Base-by-base conservation (phyloP, 2,329 filamentous ascomycete species). In the Penicillium palitans region DNA sequence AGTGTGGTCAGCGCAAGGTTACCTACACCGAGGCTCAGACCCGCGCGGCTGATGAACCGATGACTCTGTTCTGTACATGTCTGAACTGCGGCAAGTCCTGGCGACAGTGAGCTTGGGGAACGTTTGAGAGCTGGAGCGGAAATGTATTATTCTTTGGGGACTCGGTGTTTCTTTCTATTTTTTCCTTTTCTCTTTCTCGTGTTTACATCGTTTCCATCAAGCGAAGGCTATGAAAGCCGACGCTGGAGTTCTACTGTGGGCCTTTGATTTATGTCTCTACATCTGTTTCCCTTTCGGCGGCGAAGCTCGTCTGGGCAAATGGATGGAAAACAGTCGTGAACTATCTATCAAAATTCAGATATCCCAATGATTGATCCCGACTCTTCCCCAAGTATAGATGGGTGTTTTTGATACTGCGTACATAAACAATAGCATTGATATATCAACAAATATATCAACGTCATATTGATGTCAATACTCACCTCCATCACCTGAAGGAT, bases 1-100 rank as follows among this genome's bases (percentile, higher is more conserved):
- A 92, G 76, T 99, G 95, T 79, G 90, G 90, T 69, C 84, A 96
- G 83, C 93, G 90, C 81, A 93, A 91, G 82, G 95, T 98, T 72
- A 92, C 89, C 76, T 99, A 99, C 78, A 91, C 87, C 49, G 95
- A 99, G 79, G 95, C 95, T 5, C 95, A 99, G 82, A 99, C 95
- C 17, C 85, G 95, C 64, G 90, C 87, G 79, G 95, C 95, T 65
- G 95, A 99, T 84, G 95, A 98, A 79, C 93, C 93, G 70, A 80
- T 80, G 78, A 80, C 78, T 33, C 64, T 79, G 60, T 80, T 80
- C 62, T 80, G 78, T 66, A 79, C 78, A 41, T 80, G 78, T 63
- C 50, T 79, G 68, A 76, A 77, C 66, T 80, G 78, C 60, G 78
- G 78, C 45, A 80, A 80, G 68, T 77, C 78, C 41, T 80, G 78